phyloP scores from a whole-genome alignment of 2,329 filamentous ascomycete genomes.

The Ramularia endophylla region DNA sequence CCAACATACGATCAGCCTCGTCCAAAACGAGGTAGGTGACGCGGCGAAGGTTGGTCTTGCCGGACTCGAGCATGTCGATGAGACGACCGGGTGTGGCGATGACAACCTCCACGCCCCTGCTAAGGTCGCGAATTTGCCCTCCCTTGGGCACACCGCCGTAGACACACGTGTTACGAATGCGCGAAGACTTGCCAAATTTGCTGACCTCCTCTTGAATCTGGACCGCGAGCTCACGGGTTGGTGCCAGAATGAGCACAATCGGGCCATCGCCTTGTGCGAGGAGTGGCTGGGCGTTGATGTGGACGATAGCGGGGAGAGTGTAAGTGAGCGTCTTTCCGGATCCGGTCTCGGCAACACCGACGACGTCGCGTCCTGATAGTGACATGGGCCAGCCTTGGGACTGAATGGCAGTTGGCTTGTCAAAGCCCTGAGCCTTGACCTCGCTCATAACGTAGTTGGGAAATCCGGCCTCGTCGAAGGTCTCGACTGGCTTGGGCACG shows the following conservation, averaged over 20 bases:
- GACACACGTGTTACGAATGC: slow-evolving; percentile 97
- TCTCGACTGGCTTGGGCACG: slow-evolving; percentile 90
- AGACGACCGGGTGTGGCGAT: slow-evolving; percentile 97
- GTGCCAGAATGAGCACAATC: slow-evolving; percentile 92
- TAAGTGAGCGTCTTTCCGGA: slow-evolving; percentile 99
- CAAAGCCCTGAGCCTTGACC: slow-evolving; percentile 96
- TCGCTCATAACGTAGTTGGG: slow-evolving; percentile 96
- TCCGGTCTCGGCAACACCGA: slow-evolving; percentile 98
- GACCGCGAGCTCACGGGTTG: slow-evolving; percentile 94
- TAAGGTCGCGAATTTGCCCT: slow-evolving; percentile 89
- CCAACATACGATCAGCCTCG: slow-evolving; percentile 98
- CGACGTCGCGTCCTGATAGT: slow-evolving; percentile 93
- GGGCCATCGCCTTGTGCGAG: slow-evolving; percentile 92
- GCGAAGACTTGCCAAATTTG: slow-evolving; percentile 96
- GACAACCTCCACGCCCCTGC: slow-evolving; percentile 94
- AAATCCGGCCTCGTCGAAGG: slow-evolving; percentile 96
- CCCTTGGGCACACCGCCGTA: slow-evolving; percentile 99
- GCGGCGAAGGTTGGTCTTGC: slow-evolving; percentile 95
- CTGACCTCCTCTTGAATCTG: slow-evolving; percentile 99
- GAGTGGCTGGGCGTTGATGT: slow-evolving; percentile 98
- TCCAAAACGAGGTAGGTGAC: slow-evolving; percentile 98
- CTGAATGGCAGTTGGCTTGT: slow-evolving; percentile 90
- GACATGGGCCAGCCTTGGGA: slow-evolving; percentile 99
- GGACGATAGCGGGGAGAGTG: slow-evolving; percentile 94
- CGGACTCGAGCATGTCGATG: slow-evolving; percentile 97